Evolutionary conservation across 2,329 filamentous ascomycete species (phyloP).

Genomic region (Pyricularia pennisetigena): DNA sequence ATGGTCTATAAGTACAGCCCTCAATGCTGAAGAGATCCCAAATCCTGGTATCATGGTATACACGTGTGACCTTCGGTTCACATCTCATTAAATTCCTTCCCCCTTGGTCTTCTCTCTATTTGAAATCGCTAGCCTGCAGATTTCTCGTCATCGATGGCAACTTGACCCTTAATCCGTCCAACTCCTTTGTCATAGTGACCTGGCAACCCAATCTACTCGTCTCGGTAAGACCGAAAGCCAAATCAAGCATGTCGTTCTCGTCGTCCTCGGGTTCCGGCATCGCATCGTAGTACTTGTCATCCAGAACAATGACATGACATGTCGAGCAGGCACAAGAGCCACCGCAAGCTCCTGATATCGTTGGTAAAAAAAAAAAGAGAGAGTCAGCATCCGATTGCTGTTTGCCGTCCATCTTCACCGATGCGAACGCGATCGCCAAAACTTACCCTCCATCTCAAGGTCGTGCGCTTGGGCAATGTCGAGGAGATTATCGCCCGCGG

Average conservation of each 20-base stretch:
- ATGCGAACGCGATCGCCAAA: neutral
- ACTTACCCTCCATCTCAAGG: slow-evolving; percentile 83
- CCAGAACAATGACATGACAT: slow-evolving; percentile 78
- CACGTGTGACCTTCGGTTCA: neutral
- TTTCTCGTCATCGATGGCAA: slow-evolving; percentile 93
- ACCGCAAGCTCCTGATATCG: slow-evolving; percentile 59
- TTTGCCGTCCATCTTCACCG: neutral
- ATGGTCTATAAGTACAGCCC: neutral
- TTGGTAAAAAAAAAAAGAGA: neutral
- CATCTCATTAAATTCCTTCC: neutral
- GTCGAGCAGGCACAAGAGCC: slow-evolving; percentile 90
- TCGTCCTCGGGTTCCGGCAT: slow-evolving; percentile 72
- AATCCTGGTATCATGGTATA: neutral
- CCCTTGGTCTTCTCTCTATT: slow-evolving; percentile 14
- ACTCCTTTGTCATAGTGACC: slow-evolving; percentile 80
- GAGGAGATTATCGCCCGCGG: slow-evolving; percentile 82
- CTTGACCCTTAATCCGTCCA: slow-evolving; percentile 78
- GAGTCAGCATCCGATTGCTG: neutral
- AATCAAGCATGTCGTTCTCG: slow-evolving; percentile 84
- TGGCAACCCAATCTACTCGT: slow-evolving; percentile 79
- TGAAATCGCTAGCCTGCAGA: slow-evolving; percentile 88
- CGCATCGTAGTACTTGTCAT: slow-evolving; percentile 64
- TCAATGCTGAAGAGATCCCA: neutral
- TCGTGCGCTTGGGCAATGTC: slow-evolving; percentile 94
- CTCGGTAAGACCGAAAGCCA: slow-evolving; percentile 84